Evolutionary conservation across 257 asterid genomes (phyloP).

Genomic region (Plantago ovata): DNA sequence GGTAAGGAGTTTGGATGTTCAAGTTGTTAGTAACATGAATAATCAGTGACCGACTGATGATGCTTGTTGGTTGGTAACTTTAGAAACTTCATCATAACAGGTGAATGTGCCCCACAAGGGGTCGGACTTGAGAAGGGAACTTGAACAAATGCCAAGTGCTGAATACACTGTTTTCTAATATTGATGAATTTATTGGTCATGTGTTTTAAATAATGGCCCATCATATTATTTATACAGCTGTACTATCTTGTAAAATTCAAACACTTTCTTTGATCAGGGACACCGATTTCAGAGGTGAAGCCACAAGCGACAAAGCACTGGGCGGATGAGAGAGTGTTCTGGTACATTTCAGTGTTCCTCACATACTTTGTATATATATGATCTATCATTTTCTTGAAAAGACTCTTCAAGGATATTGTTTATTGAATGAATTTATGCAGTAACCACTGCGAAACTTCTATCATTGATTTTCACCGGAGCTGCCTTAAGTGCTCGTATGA

Average conservation of each 20-base stretch:
- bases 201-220: too few species aligned
- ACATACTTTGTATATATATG: too few species aligned
- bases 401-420: background rate
- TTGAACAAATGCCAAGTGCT: too few species aligned
- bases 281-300: constrained; percentile 42
- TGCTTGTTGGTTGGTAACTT: too few species aligned
- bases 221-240: constrained; percentile 10
- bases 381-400: background rate
- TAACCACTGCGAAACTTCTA: constrained; percentile 67
- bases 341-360: constrained; percentile 40
- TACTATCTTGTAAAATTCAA: constrained; percentile 8
- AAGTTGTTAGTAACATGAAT: too few species aligned
- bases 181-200: too few species aligned
- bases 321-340: constrained; percentile 52
- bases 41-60: too few species aligned
- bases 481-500: constrained; percentile 68
- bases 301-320: constrained; percentile 25
- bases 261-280: constrained; percentile 42
- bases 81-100: too few species aligned
- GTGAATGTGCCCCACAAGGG: too few species aligned
- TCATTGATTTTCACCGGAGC: constrained; percentile 70
- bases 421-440: constrained; percentile 40
- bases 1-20: too few species aligned
- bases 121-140: too few species aligned
- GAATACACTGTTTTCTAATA: too few species aligned